phyloP scores from a whole-genome alignment of 2,329 filamentous ascomycete species.

The Aspergillus quadrilineatus region DNA sequence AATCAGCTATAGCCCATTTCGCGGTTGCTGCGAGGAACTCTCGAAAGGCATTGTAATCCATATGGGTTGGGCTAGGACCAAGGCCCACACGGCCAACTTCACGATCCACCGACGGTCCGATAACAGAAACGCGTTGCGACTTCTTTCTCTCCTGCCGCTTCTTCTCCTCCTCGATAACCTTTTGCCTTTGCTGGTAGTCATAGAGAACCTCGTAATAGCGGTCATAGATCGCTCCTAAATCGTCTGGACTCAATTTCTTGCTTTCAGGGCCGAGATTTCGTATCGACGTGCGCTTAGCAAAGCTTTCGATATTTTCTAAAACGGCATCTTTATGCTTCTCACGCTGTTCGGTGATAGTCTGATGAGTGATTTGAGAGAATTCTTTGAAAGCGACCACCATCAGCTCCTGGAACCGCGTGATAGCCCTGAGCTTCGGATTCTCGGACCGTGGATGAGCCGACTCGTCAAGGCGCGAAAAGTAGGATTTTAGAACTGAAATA shows the following conservation, averaged over 20 bases:
- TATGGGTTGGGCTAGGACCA: slow-evolving; percentile 83
- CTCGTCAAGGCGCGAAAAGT: slow-evolving; percentile 90
- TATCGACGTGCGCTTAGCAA: slow-evolving; percentile 94
- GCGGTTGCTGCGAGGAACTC: slow-evolving; percentile 88
- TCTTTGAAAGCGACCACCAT: slow-evolving; percentile 99
- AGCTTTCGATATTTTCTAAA: slow-evolving; percentile 92
- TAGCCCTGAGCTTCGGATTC: slow-evolving; percentile 88
- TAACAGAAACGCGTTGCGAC: slow-evolving; percentile 40
- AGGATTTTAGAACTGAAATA: slow-evolving; percentile 91
- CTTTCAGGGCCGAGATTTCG: slow-evolving; percentile 93
- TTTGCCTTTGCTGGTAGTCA: slow-evolving; percentile 80
- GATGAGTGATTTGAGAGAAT: slow-evolving; percentile 92
- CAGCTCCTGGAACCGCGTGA: slow-evolving; percentile 94
- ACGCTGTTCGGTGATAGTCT: slow-evolving; percentile 83
- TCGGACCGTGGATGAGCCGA: slow-evolving; percentile 94
- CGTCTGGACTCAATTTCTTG: slow-evolving; percentile 81
- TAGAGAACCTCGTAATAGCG: slow-evolving; percentile 90
- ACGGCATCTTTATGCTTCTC: slow-evolving; percentile 93
- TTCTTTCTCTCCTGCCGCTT: slow-evolving; percentile 64
- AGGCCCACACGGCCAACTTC: slow-evolving; percentile 86
- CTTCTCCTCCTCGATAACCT: slow-evolving; percentile 72
- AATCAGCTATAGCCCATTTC: slow-evolving; percentile 90
- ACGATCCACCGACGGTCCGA: slow-evolving; percentile 54
- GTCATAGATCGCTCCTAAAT: slow-evolving; percentile 88
- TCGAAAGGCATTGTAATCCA: slow-evolving; percentile 96